A percentile compares a stretch with the other conserved stretches of the same genome.
phyloP scores from a whole-genome alignment of 1,139 yeast genomes.

The Kodamaea suecica region DNA sequence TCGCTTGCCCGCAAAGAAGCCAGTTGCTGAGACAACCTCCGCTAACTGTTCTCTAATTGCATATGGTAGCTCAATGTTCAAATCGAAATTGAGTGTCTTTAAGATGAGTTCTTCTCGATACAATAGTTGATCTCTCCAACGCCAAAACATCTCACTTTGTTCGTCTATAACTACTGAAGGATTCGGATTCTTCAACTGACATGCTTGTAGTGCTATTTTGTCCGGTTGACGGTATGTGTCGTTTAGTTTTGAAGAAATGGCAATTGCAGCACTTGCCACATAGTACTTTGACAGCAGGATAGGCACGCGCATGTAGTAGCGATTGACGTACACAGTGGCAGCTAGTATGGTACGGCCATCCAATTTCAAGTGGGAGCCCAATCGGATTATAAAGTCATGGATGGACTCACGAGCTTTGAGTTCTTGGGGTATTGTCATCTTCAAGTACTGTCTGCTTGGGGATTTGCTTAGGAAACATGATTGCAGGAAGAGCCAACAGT shows the following conservation, averaged over 20 bases:
- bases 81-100: conserved; percentile 40
- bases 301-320: conserved; percentile 45
- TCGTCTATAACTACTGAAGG: conserved; percentile 36
- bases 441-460: conserved; percentile 31
- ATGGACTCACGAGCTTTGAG: conserved; percentile 37
- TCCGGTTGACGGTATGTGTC: conserved; percentile 46
- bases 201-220: conserved; percentile 40
- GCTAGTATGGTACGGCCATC: conserved; percentile 45
- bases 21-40: not conserved
- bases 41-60: conserved; percentile 28
- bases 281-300: conserved; percentile 45
- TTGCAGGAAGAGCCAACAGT: conserved; percentile 1
- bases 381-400: conserved; percentile 38
- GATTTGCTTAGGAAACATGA: conserved; percentile 10
- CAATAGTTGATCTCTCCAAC: conserved; percentile 46
- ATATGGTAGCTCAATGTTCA: conserved; percentile 41
- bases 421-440: conserved; percentile 28
- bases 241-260: conserved; percentile 42
- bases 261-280: conserved; percentile 46
- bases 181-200: conserved; percentile 29
- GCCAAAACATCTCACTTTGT: conserved; percentile 43
- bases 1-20: not conserved
- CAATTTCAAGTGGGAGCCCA: conserved; percentile 39
- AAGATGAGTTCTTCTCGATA: conserved; percentile 44
- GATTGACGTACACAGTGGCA: conserved; percentile 39